A percentile compares a stretch with the other conserved stretches of the same genome.
phyloP scores from a whole-genome alignment of 306 rosid species.

The Glycyrrhiza uralensis region DNA sequence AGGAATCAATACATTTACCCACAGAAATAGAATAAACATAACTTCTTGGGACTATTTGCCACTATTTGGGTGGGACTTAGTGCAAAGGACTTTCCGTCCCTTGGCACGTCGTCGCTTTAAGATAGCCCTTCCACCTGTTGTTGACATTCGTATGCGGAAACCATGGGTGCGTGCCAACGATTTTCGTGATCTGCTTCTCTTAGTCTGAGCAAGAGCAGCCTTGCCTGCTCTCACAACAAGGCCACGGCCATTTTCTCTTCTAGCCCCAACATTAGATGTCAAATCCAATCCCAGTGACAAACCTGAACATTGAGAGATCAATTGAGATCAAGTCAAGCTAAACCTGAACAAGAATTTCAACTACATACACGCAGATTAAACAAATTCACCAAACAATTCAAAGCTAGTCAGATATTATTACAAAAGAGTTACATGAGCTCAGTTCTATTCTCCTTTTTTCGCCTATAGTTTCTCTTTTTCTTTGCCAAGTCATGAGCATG shows the following conservation, averaged over 20 bases:
- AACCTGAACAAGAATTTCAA: not conserved
- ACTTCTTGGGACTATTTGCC: conserved; percentile 40
- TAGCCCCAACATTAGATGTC: conserved; percentile 36
- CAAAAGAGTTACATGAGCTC: not conserved
- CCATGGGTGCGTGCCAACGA: conserved; percentile 90
- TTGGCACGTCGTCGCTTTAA: conserved; percentile 83
- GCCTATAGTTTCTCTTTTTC: not conserved
- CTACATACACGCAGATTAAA: not conserved
- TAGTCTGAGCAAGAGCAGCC: conserved; percentile 73
- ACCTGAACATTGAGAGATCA: conserved; percentile 39
- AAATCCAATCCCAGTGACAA: conserved; percentile 60
- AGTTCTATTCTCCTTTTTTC: not conserved
- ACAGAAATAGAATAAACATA: not conserved
- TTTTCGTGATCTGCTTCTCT: conserved; percentile 85
- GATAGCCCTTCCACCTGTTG: conserved; percentile 76
- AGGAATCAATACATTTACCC: conserved; percentile 13
- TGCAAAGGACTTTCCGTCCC: conserved; percentile 90
- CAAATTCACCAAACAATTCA: conserved; percentile 4
- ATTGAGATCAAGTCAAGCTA: not conserved
- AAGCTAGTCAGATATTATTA: not conserved
- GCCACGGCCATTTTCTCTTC: conserved; percentile 46
- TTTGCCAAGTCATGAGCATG: not conserved
- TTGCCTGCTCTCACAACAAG: conserved; percentile 86
- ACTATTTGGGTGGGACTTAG: conserved; percentile 70
- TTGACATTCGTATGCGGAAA: conserved; percentile 81